A percentile compares a stretch with the other conserved stretches of the same genome.
These are phyloP conservation scores for Xylaria intraflava DNA, from an alignment of 495 filamentous ascomycete genomes.

Conservation along the genomic window DNA sequence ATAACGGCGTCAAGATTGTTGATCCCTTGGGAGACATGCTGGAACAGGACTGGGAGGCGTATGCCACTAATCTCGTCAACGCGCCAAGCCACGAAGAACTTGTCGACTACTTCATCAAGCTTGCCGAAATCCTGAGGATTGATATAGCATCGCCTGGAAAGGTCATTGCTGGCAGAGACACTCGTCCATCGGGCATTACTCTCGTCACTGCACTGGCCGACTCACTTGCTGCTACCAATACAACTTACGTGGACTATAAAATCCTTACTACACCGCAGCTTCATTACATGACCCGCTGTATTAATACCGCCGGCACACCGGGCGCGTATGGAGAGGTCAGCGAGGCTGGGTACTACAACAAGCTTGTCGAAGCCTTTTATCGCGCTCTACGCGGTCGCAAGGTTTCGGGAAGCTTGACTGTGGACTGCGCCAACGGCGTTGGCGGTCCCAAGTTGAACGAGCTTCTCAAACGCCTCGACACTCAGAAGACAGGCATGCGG, in stretches of 20 bases:
- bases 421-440: constrained; percentile 96
- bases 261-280: constrained; percentile 91
- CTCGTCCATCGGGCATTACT: constrained; percentile 79
- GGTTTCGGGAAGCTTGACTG: constrained; percentile 61
- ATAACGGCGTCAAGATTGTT: constrained; percentile 98
- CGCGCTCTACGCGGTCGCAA: constrained; percentile 70
- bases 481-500: constrained; percentile 59
- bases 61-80: constrained; percentile 85
- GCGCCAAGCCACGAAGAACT: constrained; percentile 66
- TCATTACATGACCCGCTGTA: constrained; percentile 90
- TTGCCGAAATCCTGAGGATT: constrained; percentile 67
- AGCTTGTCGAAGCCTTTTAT: constrained; percentile 73
- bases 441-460: constrained; percentile 87
- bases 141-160: constrained; percentile 62
- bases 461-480: constrained; percentile 74
- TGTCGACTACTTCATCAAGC: constrained; percentile 62
- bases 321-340: constrained; percentile 80
- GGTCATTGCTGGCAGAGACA: constrained; percentile 88
- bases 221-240: constrained; percentile 66
- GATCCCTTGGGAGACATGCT: constrained; percentile 98
- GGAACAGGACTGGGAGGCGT: constrained; percentile 84
- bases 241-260: constrained; percentile 72
- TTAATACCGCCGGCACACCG: constrained; percentile 79
- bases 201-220: constrained; percentile 71
- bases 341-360: constrained; percentile 91